Conservation (phyloP, 1,139 yeast genomes). For the Kodamaea anthophila region DNA sequence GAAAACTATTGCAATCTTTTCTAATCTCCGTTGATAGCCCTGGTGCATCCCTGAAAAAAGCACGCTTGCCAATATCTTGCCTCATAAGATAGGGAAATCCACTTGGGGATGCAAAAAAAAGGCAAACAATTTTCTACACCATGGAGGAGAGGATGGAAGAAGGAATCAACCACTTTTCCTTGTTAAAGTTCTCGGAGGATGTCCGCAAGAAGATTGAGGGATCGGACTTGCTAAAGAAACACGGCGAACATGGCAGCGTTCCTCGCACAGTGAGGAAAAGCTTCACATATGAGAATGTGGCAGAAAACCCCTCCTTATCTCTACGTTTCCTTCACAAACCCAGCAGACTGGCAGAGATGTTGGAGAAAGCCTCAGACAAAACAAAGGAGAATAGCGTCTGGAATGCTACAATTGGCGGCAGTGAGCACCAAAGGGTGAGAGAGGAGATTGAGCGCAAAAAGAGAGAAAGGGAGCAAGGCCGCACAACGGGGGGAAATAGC, state of each 20-base stretch:
- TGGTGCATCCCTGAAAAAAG: no score
- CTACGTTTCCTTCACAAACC: constrained; percentile 40
- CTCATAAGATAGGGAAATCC: no score
- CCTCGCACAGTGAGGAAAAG: constrained; percentile 3
- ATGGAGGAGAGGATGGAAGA: neutral
- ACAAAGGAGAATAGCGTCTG: constrained; percentile 28
- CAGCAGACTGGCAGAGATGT: constrained; percentile 26
- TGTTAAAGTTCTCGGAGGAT: constrained; percentile 1
- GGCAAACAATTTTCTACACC: constrained; percentile 3
- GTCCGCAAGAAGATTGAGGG: neutral
- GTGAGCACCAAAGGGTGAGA: constrained; percentile 1
- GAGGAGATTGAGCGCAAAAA: no score
- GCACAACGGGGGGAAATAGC: no score
- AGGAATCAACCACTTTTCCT: neutral
- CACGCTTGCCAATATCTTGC: no score
- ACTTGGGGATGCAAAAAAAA: no score
- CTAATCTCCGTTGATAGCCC: no score
- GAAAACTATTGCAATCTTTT: no score
- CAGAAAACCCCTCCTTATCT: constrained; percentile 16
- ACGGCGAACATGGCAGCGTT: neutral
- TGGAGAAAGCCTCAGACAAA: constrained; percentile 29
- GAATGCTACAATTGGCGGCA: constrained; percentile 13
- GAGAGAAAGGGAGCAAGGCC: no score
- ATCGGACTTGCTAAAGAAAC: no score
- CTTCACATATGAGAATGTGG: constrained; percentile 4